Conservation (phyloP, 2,329 filamentous ascomycete species). For the Cladosporium sp. region DNA sequence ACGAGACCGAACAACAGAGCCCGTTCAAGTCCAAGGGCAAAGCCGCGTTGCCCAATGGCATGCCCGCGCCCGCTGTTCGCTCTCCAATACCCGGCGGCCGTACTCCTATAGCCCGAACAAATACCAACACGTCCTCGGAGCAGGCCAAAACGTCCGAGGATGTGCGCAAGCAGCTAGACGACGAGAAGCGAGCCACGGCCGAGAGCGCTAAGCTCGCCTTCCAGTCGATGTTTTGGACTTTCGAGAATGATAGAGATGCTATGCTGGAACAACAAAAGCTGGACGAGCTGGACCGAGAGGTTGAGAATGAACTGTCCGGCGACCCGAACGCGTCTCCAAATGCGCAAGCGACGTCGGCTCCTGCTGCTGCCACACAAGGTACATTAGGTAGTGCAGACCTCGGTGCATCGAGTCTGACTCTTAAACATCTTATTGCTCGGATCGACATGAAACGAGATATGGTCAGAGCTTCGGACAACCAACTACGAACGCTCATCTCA, state of each 20-base stretch:
- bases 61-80: constrained; percentile 68
- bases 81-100: constrained; percentile 67
- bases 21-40: constrained; percentile 55
- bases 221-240: constrained; percentile 89
- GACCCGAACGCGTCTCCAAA: constrained; percentile 51
- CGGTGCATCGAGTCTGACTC: constrained; percentile 89
- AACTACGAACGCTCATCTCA: constrained; percentile 89
- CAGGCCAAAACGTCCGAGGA: constrained; percentile 76
- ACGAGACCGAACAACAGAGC: constrained; percentile 48
- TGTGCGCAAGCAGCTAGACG: constrained; percentile 88
- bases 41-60: constrained; percentile 57
- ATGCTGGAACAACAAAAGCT: constrained; percentile 98
- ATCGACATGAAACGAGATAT: constrained; percentile 91
- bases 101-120: constrained; percentile 62
- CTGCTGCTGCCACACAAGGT: constrained; percentile 70
- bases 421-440: constrained; percentile 94
- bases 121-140: constrained; percentile 54
- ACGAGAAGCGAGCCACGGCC: constrained; percentile 86
- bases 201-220: constrained; percentile 88
- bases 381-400: constrained; percentile 92
- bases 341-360: constrained; percentile 55
- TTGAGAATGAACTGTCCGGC: constrained; percentile 89
- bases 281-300: constrained; percentile 92
- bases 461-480: constrained; percentile 89
- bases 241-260: constrained; percentile 91